phyloP scores from a whole-genome alignment of 257 asterid genomes.

The Forsythia suspensa region DNA sequence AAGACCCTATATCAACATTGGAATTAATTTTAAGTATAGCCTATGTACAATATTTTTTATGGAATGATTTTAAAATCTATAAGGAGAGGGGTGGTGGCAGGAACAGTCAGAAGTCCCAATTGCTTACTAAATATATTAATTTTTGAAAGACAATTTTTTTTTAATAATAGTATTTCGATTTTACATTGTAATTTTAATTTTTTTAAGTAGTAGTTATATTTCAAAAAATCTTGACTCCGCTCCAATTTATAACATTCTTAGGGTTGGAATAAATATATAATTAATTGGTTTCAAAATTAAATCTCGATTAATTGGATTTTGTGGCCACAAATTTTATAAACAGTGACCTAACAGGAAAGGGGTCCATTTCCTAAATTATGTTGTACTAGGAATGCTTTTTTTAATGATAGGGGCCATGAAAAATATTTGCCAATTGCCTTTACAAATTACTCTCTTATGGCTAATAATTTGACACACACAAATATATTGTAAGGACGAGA shows the following conservation, averaged over 20 bases:
- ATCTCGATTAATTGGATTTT: not conserved
- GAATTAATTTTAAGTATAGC: not conserved
- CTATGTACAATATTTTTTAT: not conserved
- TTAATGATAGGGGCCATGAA: not conserved
- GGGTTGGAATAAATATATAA: not conserved
- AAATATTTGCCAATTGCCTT: not conserved
- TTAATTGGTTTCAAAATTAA: not conserved
- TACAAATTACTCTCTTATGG: slow-evolving; percentile 3
- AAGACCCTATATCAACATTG: not conserved
- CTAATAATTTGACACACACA: slow-evolving; percentile 7
- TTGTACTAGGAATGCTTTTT: slow-evolving; percentile 10
- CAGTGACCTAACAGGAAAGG: not conserved
- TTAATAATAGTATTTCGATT: no score
- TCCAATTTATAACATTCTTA: not conserved
- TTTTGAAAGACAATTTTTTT: no score
- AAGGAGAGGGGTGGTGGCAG: no score
- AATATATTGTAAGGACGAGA: not conserved
- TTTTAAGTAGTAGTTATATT: no score
- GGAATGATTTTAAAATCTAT: not conserved
- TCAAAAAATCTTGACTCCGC: no score
- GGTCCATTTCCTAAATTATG: slow-evolving; percentile 6
- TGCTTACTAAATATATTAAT: no score
- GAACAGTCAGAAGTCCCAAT: no score
- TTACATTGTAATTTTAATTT: no score
- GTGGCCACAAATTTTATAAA: slow-evolving; percentile 4